Base-by-base conservation (phyloP, 495 filamentous ascomycete species). In the Aspergillus kassunensis region DNA sequence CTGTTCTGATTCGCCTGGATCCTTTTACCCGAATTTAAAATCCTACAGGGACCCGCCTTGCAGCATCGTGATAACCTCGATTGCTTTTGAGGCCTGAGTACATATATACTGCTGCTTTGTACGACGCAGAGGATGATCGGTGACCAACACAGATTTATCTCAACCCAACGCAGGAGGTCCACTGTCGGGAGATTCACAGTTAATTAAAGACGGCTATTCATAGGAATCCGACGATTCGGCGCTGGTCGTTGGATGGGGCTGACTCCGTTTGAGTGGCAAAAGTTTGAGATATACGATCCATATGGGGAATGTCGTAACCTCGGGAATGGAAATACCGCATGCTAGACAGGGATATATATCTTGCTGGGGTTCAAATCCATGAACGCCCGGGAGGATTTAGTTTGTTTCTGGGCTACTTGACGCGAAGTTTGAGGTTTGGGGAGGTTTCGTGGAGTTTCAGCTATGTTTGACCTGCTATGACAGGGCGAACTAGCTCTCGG, bases 391-490 rank as follows among this genome's bases (percentile, higher is more conserved):
- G 15, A 35, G 30, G 44, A 33, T n/a, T 55, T 53, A 51, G 56
- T 48, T 34, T 27, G 42, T 33, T 55, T 55, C 56, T 59, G 56
- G 56, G 55, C 48, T 51, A 49, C 52, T 49, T 19, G 37, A 48
- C 37, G 34, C 16, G 51, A 58, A n/a, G n/a, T n/a, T n/a, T n/a
- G n/a, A n/a, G n/a, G 20, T 40, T 51, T 19, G 19, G 39, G 34
- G 21, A 25, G 49, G 40, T 15, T 40, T 9, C 37, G 16, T n/a
- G 40, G 18, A 49, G 56, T 59, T 55, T 59, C 51, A 55, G 43
- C 49, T 49, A 23, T 41, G 44, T 57, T 57, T 49, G 48, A 30
- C 11, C 33, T 36, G 41, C n/a, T n/a, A n/a, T n/a, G n/a, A n/a
- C n/a, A n/a, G n/a, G n/a, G n/a, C n/a, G n/a, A n/a, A n/a, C n/a